phyloP scores from a whole-genome alignment of 345 rosid species.

The thale cress (Arabidopsis thaliana) region TAIR10.1 NC_003074.8:23340501-23341000 shows the following conservation, averaged over 20 bases:
- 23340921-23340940: neutral
- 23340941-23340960: neutral
- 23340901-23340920: too few species aligned
- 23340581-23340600: conserved; percentile 11
- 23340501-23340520: too few species aligned
- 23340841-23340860: too few species aligned
- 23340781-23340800: conserved; percentile 34
- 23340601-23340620: conserved; percentile 20
- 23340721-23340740: neutral
- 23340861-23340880: too few species aligned
- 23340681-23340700: neutral
- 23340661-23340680: conserved; percentile 23
- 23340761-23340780: conserved; percentile 28
- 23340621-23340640: conserved; percentile 13
- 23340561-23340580: neutral
- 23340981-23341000: neutral
- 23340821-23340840: too few species aligned
- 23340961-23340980: neutral
- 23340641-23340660: conserved; percentile 18
- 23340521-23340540: conserved; percentile 35
- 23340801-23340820: neutral
- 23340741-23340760: neutral
- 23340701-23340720: conserved; percentile 2
- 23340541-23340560: conserved; percentile 35
- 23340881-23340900: too few species aligned